Evolutionary conservation across 116 monocot genomes (phyloP), one percentile per base, ranked within the genome.

Genomic region (Trichopus zeylanicus): DNA sequence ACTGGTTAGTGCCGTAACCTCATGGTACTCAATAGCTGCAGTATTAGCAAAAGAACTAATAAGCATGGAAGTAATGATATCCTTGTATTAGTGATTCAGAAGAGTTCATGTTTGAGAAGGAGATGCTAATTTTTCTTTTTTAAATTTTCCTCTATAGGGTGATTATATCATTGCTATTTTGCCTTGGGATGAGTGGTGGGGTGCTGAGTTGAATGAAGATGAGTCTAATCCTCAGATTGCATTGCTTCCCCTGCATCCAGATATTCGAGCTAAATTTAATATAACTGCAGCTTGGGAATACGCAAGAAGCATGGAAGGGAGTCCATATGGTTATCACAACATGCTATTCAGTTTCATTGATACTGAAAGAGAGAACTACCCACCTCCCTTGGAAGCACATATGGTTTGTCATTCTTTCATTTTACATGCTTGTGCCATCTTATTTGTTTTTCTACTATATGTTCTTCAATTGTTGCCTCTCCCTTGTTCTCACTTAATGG

Each of bases 321-420:
- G 67, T 39, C 81, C 85, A 26, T 89, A 85, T 62, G 89, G 85
- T 5, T 89, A 81, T 68, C 89, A 89, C 55, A 89, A 89, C 38
- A 70, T 89, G 85, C 81, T 89, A 26, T 84, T 84, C 63, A 89
- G 89, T 56, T 89, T 84, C 84, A 89, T 89, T 31, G 89, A 89
- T 69, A 89, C 84, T 35, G 26, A 72, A 55, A 69, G 53, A 21
- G 74, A 48, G 26, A 89, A 89, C 54, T 89, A 84, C 51, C 89
- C 81, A 7, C 73, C 75, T 22, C 74, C 83, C 4, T 56, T 88
- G 24, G 83, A 83, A 74, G 68, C 83, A 46, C 74, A 79, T 80
- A 47, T 83, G 70, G 76, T 88, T 65, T 31, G 13, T 39, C 27
- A 2, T 24, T 28, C n/a, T 39, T 23, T 38, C 25, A 27, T 61